Evolutionary conservation across 2,329 filamentous ascomycete species (phyloP), one percentile per base, ranked within the genome.

Genomic region (Emmonsiellopsis sp.): DNA sequence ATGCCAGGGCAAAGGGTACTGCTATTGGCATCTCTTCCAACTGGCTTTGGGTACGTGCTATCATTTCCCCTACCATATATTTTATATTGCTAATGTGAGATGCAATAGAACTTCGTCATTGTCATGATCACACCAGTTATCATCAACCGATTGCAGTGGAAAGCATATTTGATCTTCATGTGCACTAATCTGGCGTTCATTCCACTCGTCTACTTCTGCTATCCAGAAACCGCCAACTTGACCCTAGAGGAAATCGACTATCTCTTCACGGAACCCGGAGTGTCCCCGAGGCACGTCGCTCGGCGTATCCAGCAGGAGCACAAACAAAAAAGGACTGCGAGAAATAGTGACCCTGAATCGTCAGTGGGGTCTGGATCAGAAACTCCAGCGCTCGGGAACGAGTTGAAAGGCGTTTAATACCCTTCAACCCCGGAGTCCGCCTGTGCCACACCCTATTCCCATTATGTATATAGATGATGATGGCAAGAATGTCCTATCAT

Each of bases 11-110:
- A 2, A 77, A 77, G 60, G 76, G 76, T 13, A 76, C 70, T 9
- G 74, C 76, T 4, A 71, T 78, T 36, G 74, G 74, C 1, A 75
- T 76, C 33, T 73, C 70, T 0, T 67, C 71, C 1, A 77, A 78
- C 56, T 78, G 74, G 76, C 67, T 76, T 5, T 74, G 71, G 68
- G 61, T 64, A 57, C 37, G 62, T 42, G 42, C 11, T 7, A 32
- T 13, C n/a, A 33, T 8, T 10, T 13, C 36, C 48, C 10, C 5
- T 45, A 4, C 1, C 34, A 27, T 8, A 34, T n/a, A 13, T 55
- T 11, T 9, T 36, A 17, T 9, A 32, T 7, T 51, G 21, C 21
- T 51, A 51, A 52, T 36, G 32, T 47, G 34, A 17, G 21, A 63
- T 58, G 11, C 42, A 42, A 53, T 53, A 63, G 68, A 77, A 77